Evolutionary conservation across 1,284 basidiomycete species (phyloP), one percentile per base, ranked within the genome.

Genomic region (Apiotrichum mycotoxinovorans): DNA sequence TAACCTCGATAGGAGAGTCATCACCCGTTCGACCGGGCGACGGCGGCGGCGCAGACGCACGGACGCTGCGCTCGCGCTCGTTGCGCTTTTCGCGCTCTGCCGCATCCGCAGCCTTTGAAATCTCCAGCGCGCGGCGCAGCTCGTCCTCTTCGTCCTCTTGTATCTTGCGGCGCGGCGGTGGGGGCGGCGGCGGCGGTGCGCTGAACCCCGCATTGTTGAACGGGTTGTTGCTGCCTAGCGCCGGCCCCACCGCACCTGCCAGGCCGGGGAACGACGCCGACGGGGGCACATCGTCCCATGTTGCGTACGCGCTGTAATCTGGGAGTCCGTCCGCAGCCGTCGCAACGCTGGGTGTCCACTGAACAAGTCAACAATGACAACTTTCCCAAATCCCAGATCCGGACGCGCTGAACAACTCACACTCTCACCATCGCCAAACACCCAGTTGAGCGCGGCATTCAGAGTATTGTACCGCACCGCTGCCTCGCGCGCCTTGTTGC

Each of bases 391-490:
- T 30, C 7, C 30, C 30, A 30, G 30, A 30, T n/a, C n/a, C n/a
- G n/a, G n/a, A 10, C 34, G 12, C 10, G 37, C 17, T 25, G 37
- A 5, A 52, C 11, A 8, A 64, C 71, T 61, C 45, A 73, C 72
- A 44, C 63, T 63, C 30, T 56, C 54, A 11, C 72, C 73, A 20
- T 67, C 68, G n/a, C 72, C 69, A 54, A 72, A 75, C 51, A 70
- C 71, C 73, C 73, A 75, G 54, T 75, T 70, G 55, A 69, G 65
- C 25, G 73, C 73, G 14, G 72, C 65, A 17, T 71, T 71, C 17
- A 66, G 59, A 5, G 50, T 63, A 20, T 55, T 43, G 56, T 62
- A 75, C 12, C 72, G 61, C 46, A 51, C 47, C 7, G 73, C 66
- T 1, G 73, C 73, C 40, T 67, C 70, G 25, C 63, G 54, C 0